Conservation (phyloP, 306 rosid species). For the Trifolium pratense region DNA sequence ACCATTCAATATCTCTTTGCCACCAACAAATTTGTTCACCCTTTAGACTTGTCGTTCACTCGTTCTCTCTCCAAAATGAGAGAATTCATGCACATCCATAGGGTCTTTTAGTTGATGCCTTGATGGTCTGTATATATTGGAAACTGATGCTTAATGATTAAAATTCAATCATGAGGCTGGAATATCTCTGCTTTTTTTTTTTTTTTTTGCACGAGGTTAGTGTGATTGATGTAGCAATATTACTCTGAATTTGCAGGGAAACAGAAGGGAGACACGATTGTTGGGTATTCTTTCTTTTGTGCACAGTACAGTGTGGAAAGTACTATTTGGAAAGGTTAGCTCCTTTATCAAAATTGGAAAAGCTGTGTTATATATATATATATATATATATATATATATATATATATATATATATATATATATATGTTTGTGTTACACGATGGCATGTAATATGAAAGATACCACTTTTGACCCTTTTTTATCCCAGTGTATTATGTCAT, state of each 20-base stretch:
- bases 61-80: conserved; percentile 5
- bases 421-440: not conserved
- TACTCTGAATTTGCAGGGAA: conserved; percentile 69
- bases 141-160: conserved; percentile 10
- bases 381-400: not conserved
- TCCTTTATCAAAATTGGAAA: conserved; percentile 22
- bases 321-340: conserved; percentile 89
- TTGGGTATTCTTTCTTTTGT: conserved; percentile 91
- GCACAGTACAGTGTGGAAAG: conserved; percentile 99
- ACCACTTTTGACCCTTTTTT: not conserved
- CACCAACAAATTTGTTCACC: not conserved
- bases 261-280: conserved; percentile 93
- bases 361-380: conserved; percentile 1
- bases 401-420: not conserved
- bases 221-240: conserved; percentile 22
- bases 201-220: not conserved
- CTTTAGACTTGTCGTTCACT: conserved; percentile 5
- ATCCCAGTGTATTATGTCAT: not conserved
- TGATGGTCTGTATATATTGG: conserved; percentile 1
- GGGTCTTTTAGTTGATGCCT: conserved; percentile 1
- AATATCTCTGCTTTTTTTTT: not conserved
- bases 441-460: conserved; percentile 29
- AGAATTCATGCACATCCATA: not conserved
- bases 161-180: conserved; percentile 25
- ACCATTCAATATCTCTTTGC: conserved; percentile 7